These are phyloP conservation scores for Arxiozyma slooffiae DNA, from an alignment of 1,139 yeast genomes.

Conservation along the genomic window DNA sequence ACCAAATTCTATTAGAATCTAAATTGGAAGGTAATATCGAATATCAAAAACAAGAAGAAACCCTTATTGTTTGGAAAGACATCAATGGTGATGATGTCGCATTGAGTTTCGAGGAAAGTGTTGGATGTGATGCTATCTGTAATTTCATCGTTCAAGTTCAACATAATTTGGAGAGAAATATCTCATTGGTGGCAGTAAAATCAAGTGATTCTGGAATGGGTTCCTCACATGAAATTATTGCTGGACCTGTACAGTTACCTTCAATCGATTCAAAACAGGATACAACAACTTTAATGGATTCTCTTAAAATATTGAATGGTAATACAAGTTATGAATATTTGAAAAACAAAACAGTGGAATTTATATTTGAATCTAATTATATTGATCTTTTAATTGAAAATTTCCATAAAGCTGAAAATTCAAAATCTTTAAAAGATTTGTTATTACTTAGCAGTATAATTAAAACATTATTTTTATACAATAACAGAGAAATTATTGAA, in stretches of 20 bases:
- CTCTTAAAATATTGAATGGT: constrained; percentile 46
- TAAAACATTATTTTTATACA: constrained; percentile 59
- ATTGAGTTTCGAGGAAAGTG: constrained; percentile 81
- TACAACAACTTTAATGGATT: constrained; percentile 38
- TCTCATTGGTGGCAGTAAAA: constrained; percentile 64
- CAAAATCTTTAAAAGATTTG: constrained; percentile 42
- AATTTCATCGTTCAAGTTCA: constrained; percentile 69
- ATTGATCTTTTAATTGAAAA: constrained; percentile 42
- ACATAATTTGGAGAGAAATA: constrained; percentile 52
- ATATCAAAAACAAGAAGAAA: constrained; percentile 89
- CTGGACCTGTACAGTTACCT: constrained; percentile 73
- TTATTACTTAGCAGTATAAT: constrained; percentile 63
- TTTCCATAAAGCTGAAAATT: constrained; percentile 48
- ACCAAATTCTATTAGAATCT: constrained; percentile 54
- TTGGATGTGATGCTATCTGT: constrained; percentile 78
- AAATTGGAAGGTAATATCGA: constrained; percentile 65
- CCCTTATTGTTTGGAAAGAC: constrained; percentile 91
- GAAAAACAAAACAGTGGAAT: constrained; percentile 43
- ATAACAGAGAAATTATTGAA: constrained; percentile 62
- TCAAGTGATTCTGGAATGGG: constrained; percentile 42
- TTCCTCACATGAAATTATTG: constrained; percentile 50
- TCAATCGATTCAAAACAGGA: constrained; percentile 39
- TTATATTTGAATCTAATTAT: constrained; percentile 43
- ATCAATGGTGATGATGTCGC: constrained; percentile 72
- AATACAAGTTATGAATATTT: constrained; percentile 50